Evolutionary conservation across 1,139 yeast species (phyloP), one percentile per base, ranked within the genome.

Genomic region (Geotrichum australiense): DNA sequence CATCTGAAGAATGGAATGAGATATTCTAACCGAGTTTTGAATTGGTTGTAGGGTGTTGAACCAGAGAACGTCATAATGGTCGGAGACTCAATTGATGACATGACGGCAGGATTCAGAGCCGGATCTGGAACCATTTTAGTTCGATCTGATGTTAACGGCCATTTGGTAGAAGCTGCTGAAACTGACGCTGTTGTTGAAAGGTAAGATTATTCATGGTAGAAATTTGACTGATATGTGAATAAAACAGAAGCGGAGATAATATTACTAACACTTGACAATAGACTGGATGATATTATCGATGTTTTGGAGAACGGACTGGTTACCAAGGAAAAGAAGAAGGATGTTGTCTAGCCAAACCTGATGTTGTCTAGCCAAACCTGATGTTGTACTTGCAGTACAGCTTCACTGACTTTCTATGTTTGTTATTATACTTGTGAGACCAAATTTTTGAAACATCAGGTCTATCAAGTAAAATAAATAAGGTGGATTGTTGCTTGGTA

Each of bases 81-180:
- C 6, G 85, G 85, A 15, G 85, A 78, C 53, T 77, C 83, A 0
- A 59, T 65, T 28, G 85, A 78, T 56, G 85, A 78, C 54, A 74
- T 78, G 76, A 60, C 54, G 35, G 74, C 81, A 14, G 85, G 82
- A 2, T 57, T 65, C 28, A 52, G 63, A 6, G 84, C 84, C 1
- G 84, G 84, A 0, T 71, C 74, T 35, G 64, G 70, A 2, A 71
- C 82, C 0, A 64, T 78, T 3, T 58, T 78, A 35, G 58, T 78
- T 26, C 66, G 64, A 39, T 73, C 74, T 45, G 65, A 66, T 23
- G 72, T 67, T 23, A 78, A 78, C 47, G 59, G 51, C 2, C 65
- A 62, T 41, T 46, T 68, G 16, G 56, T 61, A 15, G 64, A 57
- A 4, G 52, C 59, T 3, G 60, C 63, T 1, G 65, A 63, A 21